These are phyloP conservation scores for Penicilliopsis zonata DNA, from an alignment of 495 filamentous ascomycete genomes.

Conservation along the genomic window DNA sequence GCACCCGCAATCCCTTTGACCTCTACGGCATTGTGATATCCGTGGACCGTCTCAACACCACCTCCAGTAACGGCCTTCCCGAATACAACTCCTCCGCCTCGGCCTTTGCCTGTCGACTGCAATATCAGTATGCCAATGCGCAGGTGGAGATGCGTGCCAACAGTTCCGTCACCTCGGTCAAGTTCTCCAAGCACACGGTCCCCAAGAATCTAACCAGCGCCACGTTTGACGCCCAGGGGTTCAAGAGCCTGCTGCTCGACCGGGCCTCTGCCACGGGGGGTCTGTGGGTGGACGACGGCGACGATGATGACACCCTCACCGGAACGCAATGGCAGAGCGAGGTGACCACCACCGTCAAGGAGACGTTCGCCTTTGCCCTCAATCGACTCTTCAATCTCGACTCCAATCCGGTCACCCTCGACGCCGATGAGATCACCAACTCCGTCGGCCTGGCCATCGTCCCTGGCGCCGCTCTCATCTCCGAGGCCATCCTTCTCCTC, in stretches of 20 bases:
- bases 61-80: slow-evolving; percentile 8
- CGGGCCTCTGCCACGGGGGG: slow-evolving; percentile 29
- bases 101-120: slow-evolving; percentile 25
- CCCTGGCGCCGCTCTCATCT: slow-evolving; percentile 17
- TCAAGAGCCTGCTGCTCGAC: slow-evolving; percentile 21
- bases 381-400: slow-evolving; percentile 26
- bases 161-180: slow-evolving; percentile 22
- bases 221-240: slow-evolving; percentile 24
- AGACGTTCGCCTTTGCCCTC: slow-evolving; percentile 25
- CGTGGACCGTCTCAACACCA: no score
- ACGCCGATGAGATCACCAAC: slow-evolving; percentile 12
- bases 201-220: slow-evolving; percentile 8
- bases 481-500: slow-evolving; percentile 20
- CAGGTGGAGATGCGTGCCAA: slow-evolving; percentile 27
- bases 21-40: slow-evolving; percentile 26
- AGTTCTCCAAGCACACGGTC: slow-evolving; percentile 10
- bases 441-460: slow-evolving; percentile 25
- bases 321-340: slow-evolving; percentile 1
- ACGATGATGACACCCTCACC: no score
- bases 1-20: slow-evolving; percentile 23
- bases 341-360: slow-evolving; percentile 19
- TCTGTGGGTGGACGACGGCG: slow-evolving; percentile 14
- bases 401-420: slow-evolving; percentile 9
- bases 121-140: slow-evolving; percentile 20
- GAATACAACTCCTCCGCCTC: slow-evolving; percentile 16